phyloP scores from a whole-genome alignment of 2,329 filamentous ascomycete species.

The Colletotrichum theobromicola region DNA sequence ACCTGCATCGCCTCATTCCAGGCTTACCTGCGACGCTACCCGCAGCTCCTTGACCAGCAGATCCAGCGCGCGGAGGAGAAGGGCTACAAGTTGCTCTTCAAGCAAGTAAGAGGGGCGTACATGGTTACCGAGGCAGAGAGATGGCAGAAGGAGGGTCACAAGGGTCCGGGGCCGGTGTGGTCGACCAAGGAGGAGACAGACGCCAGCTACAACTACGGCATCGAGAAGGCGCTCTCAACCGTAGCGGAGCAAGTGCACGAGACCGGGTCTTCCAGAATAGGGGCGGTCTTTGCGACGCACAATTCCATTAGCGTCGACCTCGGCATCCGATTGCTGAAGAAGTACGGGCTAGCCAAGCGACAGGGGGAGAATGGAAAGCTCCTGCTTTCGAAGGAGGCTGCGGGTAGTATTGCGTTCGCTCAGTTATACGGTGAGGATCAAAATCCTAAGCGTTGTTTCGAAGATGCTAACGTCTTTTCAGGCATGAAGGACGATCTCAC shows the following conservation, averaged over 20 bases:
- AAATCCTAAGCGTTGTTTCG: neutral
- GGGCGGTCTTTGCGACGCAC: constrained; percentile 1
- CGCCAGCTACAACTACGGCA: neutral
- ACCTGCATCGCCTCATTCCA: neutral
- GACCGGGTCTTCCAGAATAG: constrained; percentile 9
- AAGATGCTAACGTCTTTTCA: neutral
- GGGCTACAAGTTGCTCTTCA: constrained; percentile 25
- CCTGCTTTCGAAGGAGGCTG: neutral
- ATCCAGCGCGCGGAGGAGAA: constrained; percentile 23
- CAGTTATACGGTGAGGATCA: neutral
- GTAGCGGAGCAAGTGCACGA: neutral
- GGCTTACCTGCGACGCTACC: neutral
- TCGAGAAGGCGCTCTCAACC: neutral
- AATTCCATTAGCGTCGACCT: neutral
- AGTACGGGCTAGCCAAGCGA: neutral
- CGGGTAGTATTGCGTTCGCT: neutral
- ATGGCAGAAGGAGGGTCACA: neutral
- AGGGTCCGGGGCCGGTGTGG: neutral
- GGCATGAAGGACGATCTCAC: neutral
- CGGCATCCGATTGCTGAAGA: neutral
- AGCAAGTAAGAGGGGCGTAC: neutral
- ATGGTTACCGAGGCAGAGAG: constrained; percentile 1
- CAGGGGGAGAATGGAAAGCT: neutral
- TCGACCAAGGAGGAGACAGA: neutral
- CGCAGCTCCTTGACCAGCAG: constrained; percentile 25